Conservation (phyloP, 768 basidiomycete genomes). For the Lactarius psammicola region DNA sequence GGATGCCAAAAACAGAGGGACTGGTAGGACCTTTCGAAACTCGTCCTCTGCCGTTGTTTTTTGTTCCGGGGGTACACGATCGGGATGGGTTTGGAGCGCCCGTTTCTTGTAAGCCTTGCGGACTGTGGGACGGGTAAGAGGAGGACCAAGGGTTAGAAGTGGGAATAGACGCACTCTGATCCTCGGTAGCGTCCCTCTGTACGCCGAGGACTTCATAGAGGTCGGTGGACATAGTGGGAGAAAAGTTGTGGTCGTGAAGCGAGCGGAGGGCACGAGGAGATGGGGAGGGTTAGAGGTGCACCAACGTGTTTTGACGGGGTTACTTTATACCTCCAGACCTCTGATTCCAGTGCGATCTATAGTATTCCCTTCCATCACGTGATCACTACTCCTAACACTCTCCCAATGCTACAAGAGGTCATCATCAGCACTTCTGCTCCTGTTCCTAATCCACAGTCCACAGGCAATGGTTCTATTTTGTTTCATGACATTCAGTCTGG, state of each 20-base stretch:
- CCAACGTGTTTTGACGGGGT: slow-evolving; percentile 7
- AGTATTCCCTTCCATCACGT: slow-evolving; percentile 7
- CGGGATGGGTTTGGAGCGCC: slow-evolving; percentile 75
- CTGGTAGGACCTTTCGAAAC: slow-evolving; percentile 44
- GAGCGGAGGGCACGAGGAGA: slow-evolving; percentile 16
- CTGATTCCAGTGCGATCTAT: not conserved
- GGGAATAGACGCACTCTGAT: slow-evolving; percentile 54
- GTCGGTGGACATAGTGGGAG: slow-evolving; percentile 47
- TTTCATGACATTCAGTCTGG: slow-evolving; percentile 84
- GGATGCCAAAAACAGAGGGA: slow-evolving; percentile 2
- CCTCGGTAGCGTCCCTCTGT: slow-evolving; percentile 50
- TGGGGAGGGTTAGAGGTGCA: slow-evolving; percentile 1
- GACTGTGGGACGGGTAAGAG: slow-evolving; percentile 42
- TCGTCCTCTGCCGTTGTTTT: slow-evolving; percentile 61
- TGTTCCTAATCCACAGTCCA: slow-evolving; percentile 38
- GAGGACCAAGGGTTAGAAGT: not conserved
- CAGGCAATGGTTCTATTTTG: slow-evolving; percentile 61
- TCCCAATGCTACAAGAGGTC: slow-evolving; percentile 64
- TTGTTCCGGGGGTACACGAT: slow-evolving; percentile 61
- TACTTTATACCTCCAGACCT: slow-evolving; percentile 10
- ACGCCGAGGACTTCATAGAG: slow-evolving; percentile 68
- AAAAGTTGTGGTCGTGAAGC: not conserved
- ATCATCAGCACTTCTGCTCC: slow-evolving; percentile 63
- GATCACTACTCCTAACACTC: not conserved
- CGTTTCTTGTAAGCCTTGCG: slow-evolving; percentile 74